Evolutionary conservation across 2,329 filamentous ascomycete genomes (phyloP).

Genomic region (Clonostachys sp.): DNA sequence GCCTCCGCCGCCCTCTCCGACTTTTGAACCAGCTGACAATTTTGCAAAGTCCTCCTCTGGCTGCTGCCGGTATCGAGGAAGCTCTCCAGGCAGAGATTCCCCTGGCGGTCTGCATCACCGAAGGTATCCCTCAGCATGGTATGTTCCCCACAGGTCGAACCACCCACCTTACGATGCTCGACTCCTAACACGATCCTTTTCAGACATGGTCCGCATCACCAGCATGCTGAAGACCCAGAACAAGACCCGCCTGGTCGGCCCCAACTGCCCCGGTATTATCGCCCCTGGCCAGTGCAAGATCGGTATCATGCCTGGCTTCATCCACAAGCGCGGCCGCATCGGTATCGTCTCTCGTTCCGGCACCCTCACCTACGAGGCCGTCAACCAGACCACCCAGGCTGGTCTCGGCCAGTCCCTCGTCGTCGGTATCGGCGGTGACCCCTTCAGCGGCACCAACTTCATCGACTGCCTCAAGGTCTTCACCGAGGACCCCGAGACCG

Average conservation of each 20-base stretch:
- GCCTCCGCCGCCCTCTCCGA: not conserved
- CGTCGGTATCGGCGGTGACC: slow-evolving; percentile 96
- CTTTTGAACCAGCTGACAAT: not conserved
- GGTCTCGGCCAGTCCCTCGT: slow-evolving; percentile 97
- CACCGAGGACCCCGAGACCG: slow-evolving; percentile 90
- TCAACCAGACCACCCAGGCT: slow-evolving; percentile 98
- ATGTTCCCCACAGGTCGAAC: slow-evolving; percentile 24
- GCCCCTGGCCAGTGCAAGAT: slow-evolving; percentile 97
- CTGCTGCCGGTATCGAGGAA: slow-evolving; percentile 94
- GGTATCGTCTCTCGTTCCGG: slow-evolving; percentile 98
- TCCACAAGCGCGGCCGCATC: slow-evolving; percentile 98
- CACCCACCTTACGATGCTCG: slow-evolving; percentile 5
- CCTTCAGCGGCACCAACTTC: slow-evolving; percentile 98
- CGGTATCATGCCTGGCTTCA: slow-evolving; percentile 98
- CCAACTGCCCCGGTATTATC: slow-evolving; percentile 98
- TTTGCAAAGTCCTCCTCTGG: slow-evolving; percentile 69
- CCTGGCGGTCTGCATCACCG: slow-evolving; percentile 94
- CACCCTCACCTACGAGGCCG: slow-evolving; percentile 98
- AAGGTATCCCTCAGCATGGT: slow-evolving; percentile 97
- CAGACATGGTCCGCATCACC: slow-evolving; percentile 99
- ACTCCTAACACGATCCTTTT: slow-evolving; percentile 4
- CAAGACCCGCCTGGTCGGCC: slow-evolving; percentile 95
- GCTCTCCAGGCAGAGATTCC: slow-evolving; percentile 90
- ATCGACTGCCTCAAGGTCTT: slow-evolving; percentile 99
- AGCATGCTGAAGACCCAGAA: slow-evolving; percentile 94